Conservation (phyloP, 2,329 filamentous ascomycete species). For the Rosellinia necatrix region DNA sequence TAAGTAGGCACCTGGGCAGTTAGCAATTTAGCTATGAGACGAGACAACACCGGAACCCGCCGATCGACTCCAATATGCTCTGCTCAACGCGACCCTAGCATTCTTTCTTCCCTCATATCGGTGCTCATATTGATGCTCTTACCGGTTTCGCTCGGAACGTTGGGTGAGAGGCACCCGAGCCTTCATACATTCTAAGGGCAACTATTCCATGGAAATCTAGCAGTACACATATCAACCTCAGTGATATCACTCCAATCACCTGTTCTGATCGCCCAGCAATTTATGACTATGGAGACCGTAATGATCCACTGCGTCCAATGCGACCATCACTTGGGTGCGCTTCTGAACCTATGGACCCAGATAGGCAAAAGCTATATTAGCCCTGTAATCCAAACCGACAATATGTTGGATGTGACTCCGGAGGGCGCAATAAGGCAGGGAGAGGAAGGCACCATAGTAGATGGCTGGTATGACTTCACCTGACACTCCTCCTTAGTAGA, state of each 20-base stretch:
- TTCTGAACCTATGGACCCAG: constrained; percentile 47
- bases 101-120: no score
- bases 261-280: neutral
- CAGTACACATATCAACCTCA: neutral
- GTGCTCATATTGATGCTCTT: neutral
- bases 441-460: constrained; percentile 44
- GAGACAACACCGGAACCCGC: constrained; percentile 8
- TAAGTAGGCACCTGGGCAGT: no score
- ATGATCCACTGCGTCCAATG: constrained; percentile 41
- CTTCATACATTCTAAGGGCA: neutral
- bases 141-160: neutral
- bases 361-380: constrained; percentile 48
- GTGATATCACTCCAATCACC: neutral
- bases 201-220: neutral
- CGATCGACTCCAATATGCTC: constrained; percentile 1
- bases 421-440: constrained; percentile 38
- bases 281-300: constrained; percentile 42
- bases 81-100: neutral
- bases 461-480: constrained; percentile 39
- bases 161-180: no score
- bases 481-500: neutral
- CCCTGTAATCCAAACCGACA: constrained; percentile 39
- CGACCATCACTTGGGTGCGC: constrained; percentile 38
- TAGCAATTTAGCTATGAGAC: no score
- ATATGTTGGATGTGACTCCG: constrained; percentile 30